phyloP scores from a whole-genome alignment of 1,139 yeast species.

The Scheffersomyces insectosa region DNA sequence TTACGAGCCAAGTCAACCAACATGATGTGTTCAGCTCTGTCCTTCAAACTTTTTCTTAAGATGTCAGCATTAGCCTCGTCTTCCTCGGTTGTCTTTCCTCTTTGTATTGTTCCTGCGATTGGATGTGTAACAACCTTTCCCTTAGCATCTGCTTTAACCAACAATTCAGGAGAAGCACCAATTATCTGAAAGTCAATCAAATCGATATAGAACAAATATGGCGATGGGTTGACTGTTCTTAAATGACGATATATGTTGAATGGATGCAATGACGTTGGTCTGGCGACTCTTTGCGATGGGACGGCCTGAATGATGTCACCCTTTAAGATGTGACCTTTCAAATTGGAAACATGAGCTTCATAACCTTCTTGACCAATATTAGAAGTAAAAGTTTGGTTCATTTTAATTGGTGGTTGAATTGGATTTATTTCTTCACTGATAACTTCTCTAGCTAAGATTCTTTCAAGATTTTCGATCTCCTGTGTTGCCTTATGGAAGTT shows the following conservation, averaged over 20 bases:
- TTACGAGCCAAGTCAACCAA: conserved; percentile 95
- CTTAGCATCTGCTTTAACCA: conserved; percentile 75
- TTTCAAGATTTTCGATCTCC: conserved; percentile 60
- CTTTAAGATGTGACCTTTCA: conserved; percentile 77
- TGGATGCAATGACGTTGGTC: conserved; percentile 94
- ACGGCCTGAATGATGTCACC: conserved; percentile 98
- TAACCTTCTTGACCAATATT: conserved; percentile 94
- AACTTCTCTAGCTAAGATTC: conserved; percentile 43
- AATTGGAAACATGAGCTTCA: conserved; percentile 70
- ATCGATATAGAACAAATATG: conserved; percentile 91
- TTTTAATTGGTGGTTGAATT: conserved; percentile 68
- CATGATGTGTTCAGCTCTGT: conserved; percentile 98
- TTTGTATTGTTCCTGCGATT: conserved; percentile 90
- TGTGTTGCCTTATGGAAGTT: conserved; percentile 57
- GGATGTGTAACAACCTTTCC: conserved; percentile 90
- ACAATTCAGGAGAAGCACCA: conserved; percentile 94
- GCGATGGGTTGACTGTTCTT: conserved; percentile 95
- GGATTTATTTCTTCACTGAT: conserved; percentile 37
- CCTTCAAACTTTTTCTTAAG: conserved; percentile 78
- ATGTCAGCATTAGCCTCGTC: conserved; percentile 81
- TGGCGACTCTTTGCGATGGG: conserved; percentile 93
- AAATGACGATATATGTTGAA: conserved; percentile 93
- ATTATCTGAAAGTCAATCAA: conserved; percentile 89
- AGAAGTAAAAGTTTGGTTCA: conserved; percentile 69
- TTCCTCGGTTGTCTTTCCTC: conserved; percentile 89